phyloP scores from a whole-genome alignment of 2,329 filamentous ascomycete genomes.

The Aphanocladium album region DNA sequence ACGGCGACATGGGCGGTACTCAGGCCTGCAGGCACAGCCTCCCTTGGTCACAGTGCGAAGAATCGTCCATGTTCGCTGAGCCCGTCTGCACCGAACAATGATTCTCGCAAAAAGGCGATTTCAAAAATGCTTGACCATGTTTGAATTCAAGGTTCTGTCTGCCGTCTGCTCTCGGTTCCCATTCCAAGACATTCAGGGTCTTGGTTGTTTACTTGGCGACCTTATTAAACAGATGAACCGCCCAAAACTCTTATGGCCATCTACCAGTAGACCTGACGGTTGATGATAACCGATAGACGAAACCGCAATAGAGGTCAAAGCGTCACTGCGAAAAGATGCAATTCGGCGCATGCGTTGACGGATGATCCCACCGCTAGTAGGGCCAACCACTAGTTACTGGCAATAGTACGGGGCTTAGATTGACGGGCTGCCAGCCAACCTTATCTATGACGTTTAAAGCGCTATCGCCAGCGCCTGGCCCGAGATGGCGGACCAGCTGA shows the following conservation, averaged over 20 bases:
- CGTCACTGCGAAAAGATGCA: not conserved
- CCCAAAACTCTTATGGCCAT: no score
- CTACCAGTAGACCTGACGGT: no score
- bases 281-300: not conserved
- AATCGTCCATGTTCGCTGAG: not conserved
- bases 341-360: not conserved
- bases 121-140: no score
- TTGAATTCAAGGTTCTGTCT: no score
- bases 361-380: not conserved
- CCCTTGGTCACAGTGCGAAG: conserved; percentile 5
- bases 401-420: not conserved
- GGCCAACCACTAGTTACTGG: not conserved
- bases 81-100: no score
- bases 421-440: not conserved
- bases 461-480: not conserved
- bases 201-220: not conserved
- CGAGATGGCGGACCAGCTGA: no score
- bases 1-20: not conserved
- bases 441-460: conserved; percentile 5
- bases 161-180: no score
- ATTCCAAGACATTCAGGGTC: no score
- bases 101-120: not conserved
- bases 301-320: not conserved
- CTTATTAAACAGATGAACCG: not conserved
- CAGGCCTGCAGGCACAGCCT: conserved; percentile 3